Conservation (phyloP, 2,329 filamentous ascomycete species). For the Alternaria rosae region DNA sequence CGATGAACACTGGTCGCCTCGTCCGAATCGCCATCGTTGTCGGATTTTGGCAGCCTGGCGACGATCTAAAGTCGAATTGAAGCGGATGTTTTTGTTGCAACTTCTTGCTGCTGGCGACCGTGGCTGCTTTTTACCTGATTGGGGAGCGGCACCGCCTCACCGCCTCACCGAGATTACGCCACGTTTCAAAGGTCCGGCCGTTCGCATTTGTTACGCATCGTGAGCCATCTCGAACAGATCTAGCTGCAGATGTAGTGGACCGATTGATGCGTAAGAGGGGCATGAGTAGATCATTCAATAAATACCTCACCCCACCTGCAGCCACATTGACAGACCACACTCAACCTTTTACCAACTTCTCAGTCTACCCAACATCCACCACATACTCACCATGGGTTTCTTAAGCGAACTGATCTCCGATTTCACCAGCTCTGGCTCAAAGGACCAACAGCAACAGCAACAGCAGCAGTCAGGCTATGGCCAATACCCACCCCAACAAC, state of each 20-base stretch:
- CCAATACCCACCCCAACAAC: slow-evolving; percentile 5
- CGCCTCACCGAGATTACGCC: slow-evolving; percentile 11
- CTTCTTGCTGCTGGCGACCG: not conserved
- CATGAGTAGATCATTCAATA: slow-evolving; percentile 3
- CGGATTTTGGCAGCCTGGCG: too few relatives aligned
- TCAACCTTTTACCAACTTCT: not conserved
- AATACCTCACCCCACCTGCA: slow-evolving; percentile 16
- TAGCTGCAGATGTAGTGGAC: slow-evolving; percentile 6
- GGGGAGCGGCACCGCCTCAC: slow-evolving; percentile 10
- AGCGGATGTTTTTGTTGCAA: not conserved
- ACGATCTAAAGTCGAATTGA: too few relatives aligned
- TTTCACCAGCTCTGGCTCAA: slow-evolving; percentile 18
- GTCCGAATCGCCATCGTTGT: not conserved
- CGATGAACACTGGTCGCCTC: not conserved
- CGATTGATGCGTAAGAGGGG: not conserved
- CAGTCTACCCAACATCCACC: not conserved
- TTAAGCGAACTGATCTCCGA: slow-evolving; percentile 27
- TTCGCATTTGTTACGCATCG: slow-evolving; percentile 11
- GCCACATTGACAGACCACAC: not conserved
- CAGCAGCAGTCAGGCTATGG: slow-evolving; percentile 10
- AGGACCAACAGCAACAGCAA: not conserved
- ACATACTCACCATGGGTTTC: slow-evolving; percentile 27
- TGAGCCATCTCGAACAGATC: slow-evolving; percentile 3
- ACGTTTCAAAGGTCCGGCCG: slow-evolving; percentile 13
- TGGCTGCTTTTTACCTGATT: not conserved